These are phyloP conservation scores for Phytophthora idaei DNA, from an alignment of 352 stramenopile species.

Conservation along the genomic window DNA sequence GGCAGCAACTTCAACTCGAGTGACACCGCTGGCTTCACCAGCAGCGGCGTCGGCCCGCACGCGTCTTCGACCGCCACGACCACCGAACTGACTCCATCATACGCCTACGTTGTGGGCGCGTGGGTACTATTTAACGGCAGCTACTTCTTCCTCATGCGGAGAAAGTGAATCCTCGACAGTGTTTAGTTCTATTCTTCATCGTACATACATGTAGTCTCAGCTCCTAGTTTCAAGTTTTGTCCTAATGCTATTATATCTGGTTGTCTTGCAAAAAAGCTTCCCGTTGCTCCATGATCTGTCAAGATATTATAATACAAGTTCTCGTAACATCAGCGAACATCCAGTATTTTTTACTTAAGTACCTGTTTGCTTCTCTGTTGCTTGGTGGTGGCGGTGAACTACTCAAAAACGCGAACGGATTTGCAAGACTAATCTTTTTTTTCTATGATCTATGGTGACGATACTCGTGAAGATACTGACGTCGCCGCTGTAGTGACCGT, in stretches of 20 bases:
- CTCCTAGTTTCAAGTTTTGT: slow-evolving; percentile 27
- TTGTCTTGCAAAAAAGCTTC: no score
- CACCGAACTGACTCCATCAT: slow-evolving; percentile 40
- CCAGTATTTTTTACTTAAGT: no score
- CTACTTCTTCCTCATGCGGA: slow-evolving; percentile 56
- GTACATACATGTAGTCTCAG: slow-evolving; percentile 5
- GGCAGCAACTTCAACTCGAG: slow-evolving; percentile 27
- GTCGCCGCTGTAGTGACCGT: slow-evolving; percentile 30
- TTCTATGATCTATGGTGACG: slow-evolving; percentile 20
- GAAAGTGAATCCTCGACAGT: slow-evolving; percentile 37
- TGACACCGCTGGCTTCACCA: slow-evolving; percentile 30
- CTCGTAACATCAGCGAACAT: no score
- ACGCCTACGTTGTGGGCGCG: slow-evolving; percentile 41
- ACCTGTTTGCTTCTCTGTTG: no score
- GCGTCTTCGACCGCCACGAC: slow-evolving; percentile 39
- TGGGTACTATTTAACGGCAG: slow-evolving; percentile 58
- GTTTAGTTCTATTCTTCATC: slow-evolving; percentile 33
- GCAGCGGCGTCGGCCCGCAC: slow-evolving; percentile 27
- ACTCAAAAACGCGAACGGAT: slow-evolving; percentile 12
- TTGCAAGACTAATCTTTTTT: slow-evolving; percentile 2
- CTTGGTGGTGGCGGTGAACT: no score
- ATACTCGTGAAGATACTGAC: slow-evolving; percentile 21
- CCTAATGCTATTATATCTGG: slow-evolving; percentile 26
- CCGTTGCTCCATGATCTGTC: no score
- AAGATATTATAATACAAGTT: no score